Evolutionary conservation across 305 asterid genomes (phyloP).

Genomic region (Stenogyne calaminthoides): DNA sequence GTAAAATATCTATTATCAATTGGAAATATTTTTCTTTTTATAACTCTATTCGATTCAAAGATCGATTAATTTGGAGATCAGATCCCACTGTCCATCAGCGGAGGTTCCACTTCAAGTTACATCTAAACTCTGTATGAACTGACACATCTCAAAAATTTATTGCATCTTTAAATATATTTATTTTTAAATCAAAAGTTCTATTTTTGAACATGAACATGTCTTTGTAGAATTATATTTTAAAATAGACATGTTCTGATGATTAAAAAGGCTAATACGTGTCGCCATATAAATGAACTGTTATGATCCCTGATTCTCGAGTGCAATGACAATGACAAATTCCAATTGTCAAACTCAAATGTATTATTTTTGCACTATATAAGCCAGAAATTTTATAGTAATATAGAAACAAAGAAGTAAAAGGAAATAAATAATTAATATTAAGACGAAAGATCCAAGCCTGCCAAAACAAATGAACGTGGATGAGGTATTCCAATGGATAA

Average conservation of each 20-base stretch:
- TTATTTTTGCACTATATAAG: not conserved
- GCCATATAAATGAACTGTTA: not conserved
- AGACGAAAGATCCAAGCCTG: not conserved
- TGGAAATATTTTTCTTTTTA: too few species aligned
- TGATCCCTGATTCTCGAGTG: not conserved
- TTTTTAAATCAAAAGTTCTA: too few species aligned
- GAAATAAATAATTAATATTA: not conserved
- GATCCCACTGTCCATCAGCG: too few species aligned
- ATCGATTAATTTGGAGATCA: too few species aligned
- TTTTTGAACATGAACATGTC: too few species aligned
- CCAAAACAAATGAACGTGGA: conserved; percentile 45
- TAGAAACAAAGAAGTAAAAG: not conserved
- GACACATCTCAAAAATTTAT: too few species aligned
- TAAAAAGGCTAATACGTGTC: not conserved
- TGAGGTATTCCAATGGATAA: conserved; percentile 38
- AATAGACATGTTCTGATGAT: too few species aligned
- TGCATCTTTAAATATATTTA: too few species aligned
- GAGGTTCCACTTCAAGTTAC: too few species aligned
- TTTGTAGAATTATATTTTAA: not conserved
- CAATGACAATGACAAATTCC: not conserved
- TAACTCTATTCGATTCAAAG: too few species aligned
- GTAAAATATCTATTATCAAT: too few species aligned
- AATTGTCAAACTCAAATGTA: not conserved
- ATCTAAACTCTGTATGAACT: too few species aligned
- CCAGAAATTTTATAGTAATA: not conserved